Base-by-base conservation (phyloP, 306 rosid genomes). In the Fagus crenata region DNA sequence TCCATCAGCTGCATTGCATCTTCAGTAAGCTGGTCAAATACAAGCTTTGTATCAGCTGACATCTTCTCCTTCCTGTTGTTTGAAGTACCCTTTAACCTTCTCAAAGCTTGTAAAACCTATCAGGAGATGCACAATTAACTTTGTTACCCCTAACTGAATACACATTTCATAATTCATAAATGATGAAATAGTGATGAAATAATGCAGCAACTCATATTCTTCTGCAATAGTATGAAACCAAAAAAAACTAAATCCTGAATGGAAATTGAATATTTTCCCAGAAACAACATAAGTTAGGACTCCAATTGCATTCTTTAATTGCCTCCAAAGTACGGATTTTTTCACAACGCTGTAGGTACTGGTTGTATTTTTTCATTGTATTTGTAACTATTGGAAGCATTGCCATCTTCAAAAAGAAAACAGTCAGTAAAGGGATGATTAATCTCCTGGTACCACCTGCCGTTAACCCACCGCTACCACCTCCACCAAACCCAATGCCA, bases 11-110 rank as follows among this genome's bases (percentile, higher is more conserved):
- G 89, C 97, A 86, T 82, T 39, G 98, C 96, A 82, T 95, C 98
- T 89, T 95, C 98, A 9, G 98, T 95, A 74, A 95, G 87, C 86
- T 95, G 93, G 85, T 95, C 98, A 81, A 92, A 95, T 75, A 90
- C 80, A 65, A 79, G 37, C 84, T 95, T 95, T 54, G 85, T 85
- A 73, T 88, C 96, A 33, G 83, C 81, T 4, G 97, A 76, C 98
- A 95, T 95, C 86, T 95, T 95, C 78, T 89, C 87, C 88, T 92
- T 95, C 87, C 87, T 82, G 80, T 85, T 91, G 81, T 75, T 81
- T 15, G 85, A 77, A 51, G 79, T 81, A n/a, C 98, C 98, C 85
- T 95, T 95, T 85, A 95, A 86, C 87, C 98, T 92, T 87, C 97
- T 88, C 90, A 95, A 83, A 64, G 97, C 94, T 83, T 88, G 98